phyloP scores from a whole-genome alignment of 257 asterid genomes.

The Solanum tacnaense region DNA sequence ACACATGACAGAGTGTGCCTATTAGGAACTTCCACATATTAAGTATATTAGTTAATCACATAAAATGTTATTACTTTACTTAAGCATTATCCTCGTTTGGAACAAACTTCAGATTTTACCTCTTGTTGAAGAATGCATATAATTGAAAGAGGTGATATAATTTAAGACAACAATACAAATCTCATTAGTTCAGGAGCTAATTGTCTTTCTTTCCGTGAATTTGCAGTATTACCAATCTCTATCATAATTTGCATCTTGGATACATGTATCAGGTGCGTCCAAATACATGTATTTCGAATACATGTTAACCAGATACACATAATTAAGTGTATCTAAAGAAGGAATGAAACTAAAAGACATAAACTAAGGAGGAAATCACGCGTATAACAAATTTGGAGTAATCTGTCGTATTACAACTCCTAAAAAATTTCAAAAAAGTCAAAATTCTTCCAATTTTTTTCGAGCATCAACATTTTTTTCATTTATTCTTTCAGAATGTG shows the following conservation, averaged over 20 bases:
- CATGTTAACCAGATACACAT: no score
- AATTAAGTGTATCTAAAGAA: neutral
- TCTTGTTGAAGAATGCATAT: neutral
- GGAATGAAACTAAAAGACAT: neutral
- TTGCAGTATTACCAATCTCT: no score
- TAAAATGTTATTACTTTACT: neutral
- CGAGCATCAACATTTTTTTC: no score
- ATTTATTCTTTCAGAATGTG: neutral
- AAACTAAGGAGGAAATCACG: neutral
- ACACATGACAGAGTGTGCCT: neutral
- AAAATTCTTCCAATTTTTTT: neutral
- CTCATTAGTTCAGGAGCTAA: no score
- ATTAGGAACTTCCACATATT: neutral
- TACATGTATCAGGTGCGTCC: neutral
- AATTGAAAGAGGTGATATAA: neutral
- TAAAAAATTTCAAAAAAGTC: neutral
- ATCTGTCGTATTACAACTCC: neutral
- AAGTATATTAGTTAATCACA: neutral
- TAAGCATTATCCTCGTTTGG: neutral
- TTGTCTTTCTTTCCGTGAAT: no score
- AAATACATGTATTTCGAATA: no score
- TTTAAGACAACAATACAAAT: no score
- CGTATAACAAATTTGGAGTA: neutral
- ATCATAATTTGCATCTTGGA: no score
- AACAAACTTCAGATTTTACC: neutral